Conservation (phyloP, 2,329 filamentous ascomycete genomes). For the Tolypocladium inflatum region DNA sequence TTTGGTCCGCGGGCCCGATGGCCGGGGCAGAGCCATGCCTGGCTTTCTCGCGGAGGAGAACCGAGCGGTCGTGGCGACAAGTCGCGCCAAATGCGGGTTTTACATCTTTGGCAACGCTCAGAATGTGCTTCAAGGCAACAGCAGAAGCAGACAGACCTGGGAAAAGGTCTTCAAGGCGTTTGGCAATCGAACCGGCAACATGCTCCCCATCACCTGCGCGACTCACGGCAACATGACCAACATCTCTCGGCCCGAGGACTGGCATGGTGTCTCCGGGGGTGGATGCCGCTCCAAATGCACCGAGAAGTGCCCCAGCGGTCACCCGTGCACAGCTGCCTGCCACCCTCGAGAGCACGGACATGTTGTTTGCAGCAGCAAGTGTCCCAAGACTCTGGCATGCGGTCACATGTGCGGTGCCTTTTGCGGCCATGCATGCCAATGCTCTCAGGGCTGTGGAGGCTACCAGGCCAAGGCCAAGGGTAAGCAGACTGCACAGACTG, state of each 20-base stretch:
- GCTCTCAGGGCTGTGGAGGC: background rate
- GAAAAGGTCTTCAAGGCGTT: constrained; percentile 31
- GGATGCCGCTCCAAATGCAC: constrained; percentile 10
- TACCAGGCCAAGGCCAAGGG: no score
- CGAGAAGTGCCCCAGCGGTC: constrained; percentile 9
- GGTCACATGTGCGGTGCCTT: background rate
- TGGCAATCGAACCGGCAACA: constrained; percentile 19
- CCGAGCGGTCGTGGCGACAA: constrained; percentile 48
- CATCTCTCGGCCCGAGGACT: constrained; percentile 44
- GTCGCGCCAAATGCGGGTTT: constrained; percentile 66
- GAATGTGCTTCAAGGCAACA: constrained; percentile 35
- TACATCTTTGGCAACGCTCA: constrained; percentile 75
- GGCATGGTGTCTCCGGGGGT: constrained; percentile 22
- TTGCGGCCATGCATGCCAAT: background rate
- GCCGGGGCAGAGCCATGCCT: constrained; percentile 26
- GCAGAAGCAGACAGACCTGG: constrained; percentile 31
- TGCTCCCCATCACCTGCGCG: constrained; percentile 54
- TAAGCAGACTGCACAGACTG: no score
- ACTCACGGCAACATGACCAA: constrained; percentile 44
- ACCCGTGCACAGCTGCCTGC: constrained; percentile 10
- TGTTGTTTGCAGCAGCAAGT: background rate
- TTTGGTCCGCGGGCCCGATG: constrained; percentile 59
- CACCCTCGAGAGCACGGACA: constrained; percentile 4
- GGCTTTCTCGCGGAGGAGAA: constrained; percentile 65
- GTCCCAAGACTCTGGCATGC: background rate